Evolutionary conservation across 345 rosid species (phyloP), one percentile per base, ranked within the genome.

Genomic region (Rhizophora apiculata): DNA sequence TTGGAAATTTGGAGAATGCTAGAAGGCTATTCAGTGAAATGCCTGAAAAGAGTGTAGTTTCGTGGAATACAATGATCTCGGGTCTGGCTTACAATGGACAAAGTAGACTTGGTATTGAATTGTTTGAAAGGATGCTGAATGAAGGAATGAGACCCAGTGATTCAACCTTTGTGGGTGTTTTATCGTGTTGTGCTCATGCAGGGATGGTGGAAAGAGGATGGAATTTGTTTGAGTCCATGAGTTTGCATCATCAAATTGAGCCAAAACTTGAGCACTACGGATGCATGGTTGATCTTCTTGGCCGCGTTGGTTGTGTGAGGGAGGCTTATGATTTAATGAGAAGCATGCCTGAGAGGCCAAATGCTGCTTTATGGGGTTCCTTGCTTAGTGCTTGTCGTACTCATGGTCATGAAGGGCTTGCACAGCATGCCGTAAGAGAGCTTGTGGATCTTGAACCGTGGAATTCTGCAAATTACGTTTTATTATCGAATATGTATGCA

Each of bases 381-480:
- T 70, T 90, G 79, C 90, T 90, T 1, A 81, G 96, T 76, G 81
- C 94, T 4, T 84, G 90, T 62, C 88, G 86, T 24, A 82, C 82
- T 56, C 87, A 87, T n/a, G 88, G 92, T 37, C 85, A 84, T 65
- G 69, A 74, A 37, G 77, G 83, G 76, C 82, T 87, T 29, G 92
- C 90, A 18, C 83, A 88, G 65, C 74, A 76, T 76, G 87, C 86
- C 30, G 79, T 82, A 4, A 82, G 67, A 64, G 91, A 88, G 81
- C 83, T 88, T 22, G 78, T 82, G 31, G 63, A 51, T 60, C 81
- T 86, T 64, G 90, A 90, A 67, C 90, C 89, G 8, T 72, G 64
- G 85, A 90, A 88, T 76, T 85, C 96, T 3, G 91, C 91, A 59
- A 86, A 88, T 56, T 89, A 86, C 72, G 88, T 89, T 13, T 69